Base-by-base conservation (phyloP, 305 asterid species). In the Fraxinus baroniana region DNA sequence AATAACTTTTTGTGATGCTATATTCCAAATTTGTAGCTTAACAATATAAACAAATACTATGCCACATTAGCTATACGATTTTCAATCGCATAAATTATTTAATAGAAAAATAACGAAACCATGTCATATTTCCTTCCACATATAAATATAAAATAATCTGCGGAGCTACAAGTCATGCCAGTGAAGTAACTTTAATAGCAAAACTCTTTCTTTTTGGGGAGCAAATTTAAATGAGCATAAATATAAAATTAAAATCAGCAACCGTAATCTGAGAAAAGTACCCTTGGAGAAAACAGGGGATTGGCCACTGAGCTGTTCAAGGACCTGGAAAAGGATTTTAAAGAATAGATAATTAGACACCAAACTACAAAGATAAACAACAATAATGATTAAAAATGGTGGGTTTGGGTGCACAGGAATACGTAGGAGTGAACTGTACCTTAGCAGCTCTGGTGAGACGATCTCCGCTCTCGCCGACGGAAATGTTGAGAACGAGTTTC, bases 291-390 rank as follows among this genome's bases (percentile, higher is more conserved):
- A 94, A 78, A 92, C 97, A 33, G 98, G 98, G 36, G 89, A n/a
- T 75, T 94, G 98, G 3, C 97, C 94, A 64, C 97, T 94, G 78
- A 94, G 97, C 81, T 94, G 98, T 86, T 94, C 97, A 92, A 94
- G 82, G 41, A 94, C 98, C 98, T 94, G 57, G 17, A 78, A 9
- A 7, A 52, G 24, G 37, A 4, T 26, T 12, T 0, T 4, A 79
- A 74, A 12, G 55, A 64, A 32, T 5, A 13, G 18, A 37, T 4
- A 41, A 22, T 17, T 78, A 77, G 37, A 15, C 28, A 55, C 7
- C 4, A 15, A 6, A 17, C 1, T 6, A 62, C 71, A 17, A 20
- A 9, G 1, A 3, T 18, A 5, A 77, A 79, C 10, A 36, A 1
- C 4, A 66, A 66, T 62, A 66, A 15, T 24, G 6, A n/a, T 1